Base-by-base conservation (phyloP, 306 rosid genomes). In the Lathyrus sativus region DNA sequence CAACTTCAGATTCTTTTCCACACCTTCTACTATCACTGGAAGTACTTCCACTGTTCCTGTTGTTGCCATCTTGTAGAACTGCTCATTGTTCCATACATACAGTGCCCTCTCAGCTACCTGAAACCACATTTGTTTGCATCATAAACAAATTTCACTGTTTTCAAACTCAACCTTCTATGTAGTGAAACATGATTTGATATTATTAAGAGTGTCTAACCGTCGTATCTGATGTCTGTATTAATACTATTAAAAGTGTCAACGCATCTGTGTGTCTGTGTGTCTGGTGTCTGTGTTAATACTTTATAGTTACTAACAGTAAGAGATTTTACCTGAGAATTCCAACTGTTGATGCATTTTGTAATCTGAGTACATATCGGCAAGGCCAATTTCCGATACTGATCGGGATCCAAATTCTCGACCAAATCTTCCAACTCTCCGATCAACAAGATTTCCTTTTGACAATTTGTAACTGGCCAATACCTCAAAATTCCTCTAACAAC, bases 81-180 rank as follows among this genome's bases (percentile, higher is more conserved):
- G 89, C 78, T 89, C 96, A 46, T 85, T 92, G 89, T 88, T 92
- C 98, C 96, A 89, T 7, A 89, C 74, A 64, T 83, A 86, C 0
- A 92, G 85, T 0, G 98, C 96, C 3, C 98, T 78, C 78, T 92
- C 96, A 0, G 96, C 98, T 39, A 92, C 95, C 96, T 89, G 56
- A 48, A 18, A 24, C 4, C 68, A 61, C 13, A 41, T 65, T 66
- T 4, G 49, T 7, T 58, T 48, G 61, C 11, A 9, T 42, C 53
- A 56, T 26, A 4, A 24, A 44, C 22, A 31, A 8, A 38, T 49
- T 14, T 24, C 33, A n/a, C 4, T 41, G 44, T 10, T 37, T 37
- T 37, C 42, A 37, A 37, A 26, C 29, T 26, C 29, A 24, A 24
- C 2, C 26, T 24, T 24, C 26, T 24, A 24, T 24, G 26, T 24